Conservation (phyloP, 2,329 filamentous ascomycete species). For the Ophiocordyceps unilateralis region DNA sequence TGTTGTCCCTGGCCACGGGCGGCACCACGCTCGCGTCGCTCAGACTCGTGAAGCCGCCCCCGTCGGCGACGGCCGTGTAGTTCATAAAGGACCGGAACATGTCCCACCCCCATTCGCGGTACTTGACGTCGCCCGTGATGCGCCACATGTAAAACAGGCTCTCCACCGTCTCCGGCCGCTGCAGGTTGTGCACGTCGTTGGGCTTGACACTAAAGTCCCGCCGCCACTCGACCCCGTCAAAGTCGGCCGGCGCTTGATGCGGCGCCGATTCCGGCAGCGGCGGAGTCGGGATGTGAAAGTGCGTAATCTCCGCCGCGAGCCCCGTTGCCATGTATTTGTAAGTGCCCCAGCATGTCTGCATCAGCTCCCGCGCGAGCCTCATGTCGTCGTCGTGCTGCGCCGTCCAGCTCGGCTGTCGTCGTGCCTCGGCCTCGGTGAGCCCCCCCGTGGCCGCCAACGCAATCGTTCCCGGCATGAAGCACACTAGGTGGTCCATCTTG, state of each 20-base stretch:
- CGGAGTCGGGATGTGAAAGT: conserved; percentile 62
- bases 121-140: conserved; percentile 77
- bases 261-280: conserved; percentile 40
- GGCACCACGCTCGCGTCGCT: conserved; percentile 58
- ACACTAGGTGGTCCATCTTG: conserved; percentile 97
- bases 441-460: conserved; percentile 76
- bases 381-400: conserved; percentile 74
- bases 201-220: conserved; percentile 63
- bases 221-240: conserved; percentile 44
- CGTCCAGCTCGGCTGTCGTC: conserved; percentile 55
- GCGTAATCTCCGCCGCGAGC: conserved; percentile 85
- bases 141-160: conserved; percentile 97
- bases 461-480: conserved; percentile 94
- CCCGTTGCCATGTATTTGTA: conserved; percentile 83
- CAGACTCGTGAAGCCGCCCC: conserved; percentile 69
- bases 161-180: conserved; percentile 93
- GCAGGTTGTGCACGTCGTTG: conserved; percentile 83
- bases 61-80: conserved; percentile 62
- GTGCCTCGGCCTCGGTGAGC: conserved; percentile 55
- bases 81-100: conserved; percentile 91
- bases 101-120: conserved; percentile 95
- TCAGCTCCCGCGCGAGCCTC: conserved; percentile 71
- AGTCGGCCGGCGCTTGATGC: conserved; percentile 28
- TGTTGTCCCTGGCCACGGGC: conserved; percentile 61
- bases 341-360: conserved; percentile 96